phyloP scores from a whole-genome alignment of 2,329 filamentous ascomycete species.

The Claviceps arundinis region DNA sequence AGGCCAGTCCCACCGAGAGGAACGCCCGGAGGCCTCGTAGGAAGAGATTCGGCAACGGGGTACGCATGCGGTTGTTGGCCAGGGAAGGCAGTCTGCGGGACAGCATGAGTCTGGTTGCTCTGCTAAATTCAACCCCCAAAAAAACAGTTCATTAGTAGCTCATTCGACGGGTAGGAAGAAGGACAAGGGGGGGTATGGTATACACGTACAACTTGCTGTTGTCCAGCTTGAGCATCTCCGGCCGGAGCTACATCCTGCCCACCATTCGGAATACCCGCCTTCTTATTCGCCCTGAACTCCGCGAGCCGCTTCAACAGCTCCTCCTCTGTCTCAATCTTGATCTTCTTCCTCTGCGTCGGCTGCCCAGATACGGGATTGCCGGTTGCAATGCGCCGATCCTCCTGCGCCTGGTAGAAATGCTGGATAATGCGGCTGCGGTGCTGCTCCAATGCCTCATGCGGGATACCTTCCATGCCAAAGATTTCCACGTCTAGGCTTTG shows the following conservation, averaged over 20 bases:
- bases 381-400: conserved; percentile 66
- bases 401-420: conserved; percentile 74
- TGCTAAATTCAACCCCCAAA: conserved; percentile 1
- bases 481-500: conserved; percentile 85
- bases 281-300: conserved; percentile 56
- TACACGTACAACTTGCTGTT: conserved; percentile 16
- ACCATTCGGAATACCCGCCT: conserved; percentile 3
- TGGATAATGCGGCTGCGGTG: conserved; percentile 80
- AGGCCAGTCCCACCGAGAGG: conserved; percentile 26
- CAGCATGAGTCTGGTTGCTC: conserved; percentile 9
- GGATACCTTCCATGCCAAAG: conserved; percentile 96
- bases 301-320: conserved; percentile 72
- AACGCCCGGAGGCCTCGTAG: conserved; percentile 30
- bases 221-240: neutral
- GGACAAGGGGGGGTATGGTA: no score
- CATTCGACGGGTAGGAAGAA: neutral
- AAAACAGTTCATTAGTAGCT: neutral
- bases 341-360: conserved; percentile 48
- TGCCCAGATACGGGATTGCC: conserved; percentile 68
- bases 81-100: conserved; percentile 12
- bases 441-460: conserved; percentile 67
- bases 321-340: conserved; percentile 59
- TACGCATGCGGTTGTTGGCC: conserved; percentile 18
- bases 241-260: neutral
- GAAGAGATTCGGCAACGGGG: conserved; percentile 28